Base-by-base conservation (phyloP, 768 basidiomycete genomes). In the Mycena indigotica region DNA sequence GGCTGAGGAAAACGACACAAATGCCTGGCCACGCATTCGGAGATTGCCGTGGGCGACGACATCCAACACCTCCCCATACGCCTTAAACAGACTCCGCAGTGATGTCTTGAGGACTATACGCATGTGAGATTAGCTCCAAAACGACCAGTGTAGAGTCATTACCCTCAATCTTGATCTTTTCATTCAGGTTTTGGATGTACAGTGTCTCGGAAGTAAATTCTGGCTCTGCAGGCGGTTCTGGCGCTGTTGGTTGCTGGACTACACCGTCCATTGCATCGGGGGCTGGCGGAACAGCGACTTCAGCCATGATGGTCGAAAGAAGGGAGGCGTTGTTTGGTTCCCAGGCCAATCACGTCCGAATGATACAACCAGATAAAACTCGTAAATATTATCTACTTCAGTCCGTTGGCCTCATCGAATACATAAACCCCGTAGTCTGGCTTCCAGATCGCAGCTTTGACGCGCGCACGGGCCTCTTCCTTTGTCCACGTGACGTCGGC, bases 21-120 rank as follows among this genome's bases (percentile, higher is more conserved):
- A 99, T 3, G 97, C 97, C 75, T 99, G 97, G 16, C 97, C 97
- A 35, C 97, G 83, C 97, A 99, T 99, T 35, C 97, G 87, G 58
- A 99, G 75, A 77, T 97, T 98, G 52, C 80, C 75, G 72, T 99
- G 97, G 10, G 95, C 95, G 19, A 95, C 90, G n/a, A 99, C 93
- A 69, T 96, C 93, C 25, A 98, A 74, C 17, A 99, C 90, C 60
- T 91, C 88, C 13, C 95, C 93, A 67, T 98, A 99, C 15, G 88
- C 82, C 72, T 93, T 93, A 82, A 99, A 98, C 28, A 99, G 80
- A 29, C 89, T 89, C 13, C 84, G 82, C 45, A 99, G 77, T 3
- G 94, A 93, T 52, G 91, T 78, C 74, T 95, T 97, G 61, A 99
- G 81, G 32, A 96, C 95, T 93, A 48, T 29, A 17, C 46, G 30